These are phyloP conservation scores for Hypoxylon rickii DNA, from an alignment of 495 filamentous ascomycete genomes.

Conservation along the genomic window DNA sequence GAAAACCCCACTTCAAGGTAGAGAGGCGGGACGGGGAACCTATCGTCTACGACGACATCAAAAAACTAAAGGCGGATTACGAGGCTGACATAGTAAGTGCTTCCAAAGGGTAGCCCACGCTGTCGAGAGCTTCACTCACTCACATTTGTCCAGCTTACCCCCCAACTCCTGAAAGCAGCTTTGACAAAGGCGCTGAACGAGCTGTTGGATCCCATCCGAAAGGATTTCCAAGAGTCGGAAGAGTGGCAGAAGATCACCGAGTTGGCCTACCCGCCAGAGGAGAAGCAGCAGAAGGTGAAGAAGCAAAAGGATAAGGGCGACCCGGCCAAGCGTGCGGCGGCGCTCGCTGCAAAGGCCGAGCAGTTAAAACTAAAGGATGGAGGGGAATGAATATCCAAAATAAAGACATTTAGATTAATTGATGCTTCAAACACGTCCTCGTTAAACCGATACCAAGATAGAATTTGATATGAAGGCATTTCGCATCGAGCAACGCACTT, in stretches of 20 bases:
- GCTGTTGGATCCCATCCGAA: conserved; percentile 76
- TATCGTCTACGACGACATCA: conserved; percentile 73
- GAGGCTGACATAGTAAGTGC: conserved; percentile 70
- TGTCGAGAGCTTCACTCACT: conserved; percentile 20
- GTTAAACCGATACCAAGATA: too few species aligned
- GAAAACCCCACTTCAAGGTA: conserved; percentile 58
- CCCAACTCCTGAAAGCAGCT: conserved; percentile 81
- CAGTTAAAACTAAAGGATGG: conserved; percentile 26
- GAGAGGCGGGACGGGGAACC: conserved; percentile 69
- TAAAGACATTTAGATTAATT: conserved; percentile 1
- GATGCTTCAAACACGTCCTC: too few species aligned
- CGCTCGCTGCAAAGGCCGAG: conserved; percentile 28
- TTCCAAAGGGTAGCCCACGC: too few species aligned
- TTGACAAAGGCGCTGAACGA: conserved; percentile 69
- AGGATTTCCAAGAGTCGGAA: conserved; percentile 64
- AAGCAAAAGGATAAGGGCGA: conserved; percentile 81
- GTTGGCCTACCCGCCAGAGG: conserved; percentile 80
- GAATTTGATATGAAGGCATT: too few species aligned
- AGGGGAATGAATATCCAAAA: conserved; percentile 8
- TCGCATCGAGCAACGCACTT: too few species aligned
- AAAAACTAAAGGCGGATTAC: conserved; percentile 79
- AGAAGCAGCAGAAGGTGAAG: conserved; percentile 67
- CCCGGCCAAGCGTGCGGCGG: conserved; percentile 30
- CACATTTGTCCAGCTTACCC: conserved; percentile 64
- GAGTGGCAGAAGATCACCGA: conserved; percentile 84